phyloP scores from a whole-genome alignment of 768 basidiomycete genomes.

The Suillus paluster region DNA sequence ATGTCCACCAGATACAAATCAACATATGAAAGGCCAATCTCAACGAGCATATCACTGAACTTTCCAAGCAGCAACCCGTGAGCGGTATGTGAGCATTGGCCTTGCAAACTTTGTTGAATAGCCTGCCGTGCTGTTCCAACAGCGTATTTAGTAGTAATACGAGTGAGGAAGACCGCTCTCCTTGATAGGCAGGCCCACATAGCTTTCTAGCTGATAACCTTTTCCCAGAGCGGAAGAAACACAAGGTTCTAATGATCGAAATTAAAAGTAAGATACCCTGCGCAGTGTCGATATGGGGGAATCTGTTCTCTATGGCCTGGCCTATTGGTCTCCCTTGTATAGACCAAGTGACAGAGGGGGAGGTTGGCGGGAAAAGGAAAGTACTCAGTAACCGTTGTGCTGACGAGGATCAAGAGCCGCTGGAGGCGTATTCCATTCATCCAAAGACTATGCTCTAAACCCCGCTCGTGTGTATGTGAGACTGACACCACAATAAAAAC shows the following conservation, averaged over 20 bases:
- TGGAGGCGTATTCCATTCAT: too few species aligned
- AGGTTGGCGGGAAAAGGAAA: too few species aligned
- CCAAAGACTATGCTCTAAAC: too few species aligned
- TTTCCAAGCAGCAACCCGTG: neutral
- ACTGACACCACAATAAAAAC: too few species aligned
- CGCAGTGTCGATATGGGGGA: slow-evolving; percentile 68
- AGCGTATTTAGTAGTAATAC: slow-evolving; percentile 60
- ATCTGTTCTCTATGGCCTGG: slow-evolving; percentile 62
- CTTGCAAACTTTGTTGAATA: slow-evolving; percentile 52
- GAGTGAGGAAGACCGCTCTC: slow-evolving; percentile 50
- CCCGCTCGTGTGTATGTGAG: too few species aligned
- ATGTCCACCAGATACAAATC: slow-evolving; percentile 75
- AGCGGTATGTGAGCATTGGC: slow-evolving; percentile 34
- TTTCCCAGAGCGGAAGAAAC: neutral
- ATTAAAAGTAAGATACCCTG: slow-evolving; percentile 41
- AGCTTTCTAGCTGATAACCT: slow-evolving; percentile 38
- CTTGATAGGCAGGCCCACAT: slow-evolving; percentile 44
- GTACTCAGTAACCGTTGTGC: too few species aligned
- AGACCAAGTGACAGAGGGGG: neutral
- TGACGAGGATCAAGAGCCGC: too few species aligned
- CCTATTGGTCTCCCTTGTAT: slow-evolving; percentile 30
- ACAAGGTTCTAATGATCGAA: slow-evolving; percentile 7
- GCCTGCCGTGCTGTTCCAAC: slow-evolving; percentile 42
- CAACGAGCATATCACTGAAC: neutral
- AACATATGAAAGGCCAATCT: slow-evolving; percentile 65